These are phyloP conservation scores for Tuber melanosporum DNA, from an alignment of 495 filamentous ascomycete genomes.

Conservation along the genomic window DNA sequence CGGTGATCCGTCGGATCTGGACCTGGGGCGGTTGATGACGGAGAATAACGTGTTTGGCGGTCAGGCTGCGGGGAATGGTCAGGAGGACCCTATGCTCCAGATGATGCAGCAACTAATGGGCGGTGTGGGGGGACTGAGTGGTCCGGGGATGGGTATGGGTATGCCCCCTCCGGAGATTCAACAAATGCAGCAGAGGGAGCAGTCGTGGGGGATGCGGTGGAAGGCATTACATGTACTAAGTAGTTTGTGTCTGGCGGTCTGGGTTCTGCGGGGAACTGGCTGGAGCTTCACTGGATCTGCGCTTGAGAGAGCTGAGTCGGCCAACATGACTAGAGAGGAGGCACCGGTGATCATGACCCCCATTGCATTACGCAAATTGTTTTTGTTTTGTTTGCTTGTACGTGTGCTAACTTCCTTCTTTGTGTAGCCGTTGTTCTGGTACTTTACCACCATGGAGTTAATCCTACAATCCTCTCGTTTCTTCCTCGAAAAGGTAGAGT, in stretches of 20 bases:
- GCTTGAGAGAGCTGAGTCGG: conserved; percentile 24
- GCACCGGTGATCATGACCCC: conserved; percentile 30
- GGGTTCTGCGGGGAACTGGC: conserved; percentile 22
- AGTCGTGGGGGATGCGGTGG: conserved; percentile 38
- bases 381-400: conserved; percentile 4
- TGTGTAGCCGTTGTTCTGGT: conserved; percentile 40
- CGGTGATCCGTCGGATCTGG: conserved; percentile 17
- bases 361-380: background rate
- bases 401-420: conserved; percentile 1
- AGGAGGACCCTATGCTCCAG: conserved; percentile 39
- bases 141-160: conserved; percentile 33
- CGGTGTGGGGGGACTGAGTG: conserved; percentile 20
- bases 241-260: conserved; percentile 30
- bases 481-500: conserved; percentile 38
- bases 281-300: conserved; percentile 32
- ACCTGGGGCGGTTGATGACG: conserved; percentile 25
- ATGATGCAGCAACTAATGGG: conserved; percentile 39
- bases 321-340: conserved; percentile 22
- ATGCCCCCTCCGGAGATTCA: conserved; percentile 29
- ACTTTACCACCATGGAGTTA: conserved; percentile 41
- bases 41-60: conserved; percentile 23
- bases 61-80: conserved; percentile 8
- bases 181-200: conserved; percentile 9
- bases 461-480: conserved; percentile 38
- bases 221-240: conserved; percentile 30